Conservation (phyloP, 768 basidiomycete species). For the Collybiopsis confluens region DNA sequence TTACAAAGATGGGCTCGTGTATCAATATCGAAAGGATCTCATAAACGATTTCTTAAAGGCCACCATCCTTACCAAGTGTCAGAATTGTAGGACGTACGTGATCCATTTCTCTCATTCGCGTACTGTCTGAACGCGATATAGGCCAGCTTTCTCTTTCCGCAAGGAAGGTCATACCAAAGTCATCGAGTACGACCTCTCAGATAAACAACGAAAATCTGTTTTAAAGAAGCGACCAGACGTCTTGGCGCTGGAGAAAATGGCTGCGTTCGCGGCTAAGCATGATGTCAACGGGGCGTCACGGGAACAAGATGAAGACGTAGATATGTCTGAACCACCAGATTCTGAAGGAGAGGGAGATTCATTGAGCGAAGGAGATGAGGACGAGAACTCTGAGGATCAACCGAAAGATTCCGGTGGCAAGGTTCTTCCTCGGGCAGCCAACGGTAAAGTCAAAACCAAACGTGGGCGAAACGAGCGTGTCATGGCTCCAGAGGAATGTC, state of each 20-base stretch:
- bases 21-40: conserved; percentile 78
- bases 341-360: conserved; percentile 36
- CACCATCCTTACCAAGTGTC: conserved; percentile 68
- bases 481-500: conserved; percentile 86
- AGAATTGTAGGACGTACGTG: conserved; percentile 70
- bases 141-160: conserved; percentile 80
- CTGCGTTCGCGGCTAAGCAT: conserved; percentile 19
- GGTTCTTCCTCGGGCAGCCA: conserved; percentile 62
- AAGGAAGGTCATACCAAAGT: conserved; percentile 94
- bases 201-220: conserved; percentile 67
- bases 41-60: conserved; percentile 78
- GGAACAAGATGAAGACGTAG: conserved; percentile 37
- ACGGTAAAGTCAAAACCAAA: conserved; percentile 69
- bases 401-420: conserved; percentile 30
- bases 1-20: conserved; percentile 87
- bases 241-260: conserved; percentile 47
- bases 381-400: conserved; percentile 35
- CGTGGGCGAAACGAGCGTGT: conserved; percentile 89
- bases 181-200: conserved; percentile 85
- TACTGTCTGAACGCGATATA: conserved; percentile 23
- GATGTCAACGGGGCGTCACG: conserved; percentile 20
- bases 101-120: conserved; percentile 46
- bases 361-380: conserved; percentile 34
- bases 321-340: conserved; percentile 42
- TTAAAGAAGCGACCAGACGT: conserved; percentile 74